Percentiles rank a stretch among this genome's conserved stretches.
Conservation (phyloP, 2,329 filamentous ascomycete genomes). For the Colletotrichum limetticola region DNA sequence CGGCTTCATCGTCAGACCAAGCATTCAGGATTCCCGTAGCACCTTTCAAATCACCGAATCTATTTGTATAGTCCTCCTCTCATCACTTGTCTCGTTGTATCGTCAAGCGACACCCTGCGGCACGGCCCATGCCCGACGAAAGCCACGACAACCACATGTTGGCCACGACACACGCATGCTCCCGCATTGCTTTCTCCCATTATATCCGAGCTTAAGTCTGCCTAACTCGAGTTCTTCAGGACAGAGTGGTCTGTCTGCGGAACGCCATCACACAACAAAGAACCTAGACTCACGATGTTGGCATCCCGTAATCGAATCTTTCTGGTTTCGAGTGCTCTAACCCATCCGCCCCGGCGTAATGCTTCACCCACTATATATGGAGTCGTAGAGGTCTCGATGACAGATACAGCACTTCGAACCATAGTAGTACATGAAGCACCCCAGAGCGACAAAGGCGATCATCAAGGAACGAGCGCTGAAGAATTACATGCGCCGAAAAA, state of each 20-base stretch:
- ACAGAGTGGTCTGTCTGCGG: no score
- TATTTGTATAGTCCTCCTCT: background rate
- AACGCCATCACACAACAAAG: background rate
- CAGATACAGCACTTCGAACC: background rate
- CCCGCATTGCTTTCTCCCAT: background rate
- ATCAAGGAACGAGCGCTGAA: background rate
- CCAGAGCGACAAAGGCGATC: background rate
- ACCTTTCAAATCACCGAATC: background rate
- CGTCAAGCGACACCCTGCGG: slow-evolving; percentile 18
- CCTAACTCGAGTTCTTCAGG: slow-evolving; percentile 2
- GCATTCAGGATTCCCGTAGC: background rate
- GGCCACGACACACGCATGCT: slow-evolving; percentile 1
- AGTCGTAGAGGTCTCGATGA: background rate
- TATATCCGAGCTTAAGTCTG: background rate
- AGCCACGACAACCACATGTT: background rate
- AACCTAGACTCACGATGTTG: background rate
- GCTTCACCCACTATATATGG: background rate
- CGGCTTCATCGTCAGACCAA: background rate
- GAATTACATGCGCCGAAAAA: background rate
- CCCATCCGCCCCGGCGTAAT: background rate
- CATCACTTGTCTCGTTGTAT: background rate
- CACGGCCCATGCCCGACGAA: background rate
- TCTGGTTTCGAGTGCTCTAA: background rate
- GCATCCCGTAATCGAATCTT: background rate
- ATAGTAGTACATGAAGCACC: background rate